phyloP scores from a whole-genome alignment of 192 early-diverging fungal genomes.

The Spinellus fusiger region DNA sequence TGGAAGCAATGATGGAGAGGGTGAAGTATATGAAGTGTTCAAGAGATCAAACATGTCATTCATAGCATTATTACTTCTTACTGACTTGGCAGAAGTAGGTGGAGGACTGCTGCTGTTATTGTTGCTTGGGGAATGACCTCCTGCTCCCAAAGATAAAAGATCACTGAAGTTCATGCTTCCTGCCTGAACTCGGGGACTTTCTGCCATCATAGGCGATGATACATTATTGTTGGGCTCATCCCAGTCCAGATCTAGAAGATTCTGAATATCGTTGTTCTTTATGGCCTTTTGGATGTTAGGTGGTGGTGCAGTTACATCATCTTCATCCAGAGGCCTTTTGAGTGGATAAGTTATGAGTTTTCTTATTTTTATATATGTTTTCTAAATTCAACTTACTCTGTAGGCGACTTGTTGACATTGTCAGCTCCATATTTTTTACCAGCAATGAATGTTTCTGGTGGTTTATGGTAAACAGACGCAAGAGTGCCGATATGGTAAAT shows the following conservation, averaged over 20 bases:
- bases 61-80: constrained; percentile 1
- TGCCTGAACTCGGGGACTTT: constrained; percentile 22
- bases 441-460: constrained; percentile 72
- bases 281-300: constrained; percentile 40
- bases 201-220: constrained; percentile 4
- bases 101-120: constrained; percentile 13
- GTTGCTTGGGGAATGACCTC: too few relatives aligned
- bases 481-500: constrained; percentile 81
- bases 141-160: constrained; percentile 35
- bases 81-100: not conserved
- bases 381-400: constrained; percentile 37
- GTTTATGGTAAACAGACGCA: constrained; percentile 95
- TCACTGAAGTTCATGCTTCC: constrained; percentile 36
- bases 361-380: constrained; percentile 1
- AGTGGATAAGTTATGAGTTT: constrained; percentile 19
- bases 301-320: constrained; percentile 34
- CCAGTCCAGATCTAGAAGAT: constrained; percentile 70
- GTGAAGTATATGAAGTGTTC: not conserved
- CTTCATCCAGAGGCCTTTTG: constrained; percentile 45
- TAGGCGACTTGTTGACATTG: constrained; percentile 40
- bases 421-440: constrained; percentile 53
- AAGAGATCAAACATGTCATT: constrained; percentile 25
- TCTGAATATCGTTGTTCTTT: constrained; percentile 50
- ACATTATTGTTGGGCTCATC: constrained; percentile 37
- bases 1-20: constrained; percentile 12